phyloP scores from a whole-genome alignment of 768 basidiomycete genomes.

The Vishniacozyma victoriae region DNA sequence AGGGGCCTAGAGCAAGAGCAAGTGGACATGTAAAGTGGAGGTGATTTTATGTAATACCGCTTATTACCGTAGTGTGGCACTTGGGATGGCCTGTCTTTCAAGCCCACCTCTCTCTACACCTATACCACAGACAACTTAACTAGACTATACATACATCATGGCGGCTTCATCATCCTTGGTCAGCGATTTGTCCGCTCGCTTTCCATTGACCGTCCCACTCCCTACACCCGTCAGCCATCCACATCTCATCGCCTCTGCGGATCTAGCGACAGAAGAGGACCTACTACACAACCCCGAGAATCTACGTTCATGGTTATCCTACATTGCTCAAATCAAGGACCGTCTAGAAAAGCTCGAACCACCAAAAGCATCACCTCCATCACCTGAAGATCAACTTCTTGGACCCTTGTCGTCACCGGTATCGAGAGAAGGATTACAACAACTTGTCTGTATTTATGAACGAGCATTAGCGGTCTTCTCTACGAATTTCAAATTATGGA shows the following conservation, averaged over 20 bases:
- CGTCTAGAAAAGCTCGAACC: slow-evolving; percentile 50
- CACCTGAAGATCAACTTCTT: slow-evolving; percentile 53
- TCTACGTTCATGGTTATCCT: slow-evolving; percentile 87
- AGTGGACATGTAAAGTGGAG: not conserved
- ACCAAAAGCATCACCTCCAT: slow-evolving; percentile 19
- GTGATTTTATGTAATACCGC: not conserved
- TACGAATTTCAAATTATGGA: slow-evolving; percentile 91
- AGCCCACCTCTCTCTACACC: not conserved
- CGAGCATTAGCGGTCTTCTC: slow-evolving; percentile 81
- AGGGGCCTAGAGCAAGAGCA: too few species aligned
- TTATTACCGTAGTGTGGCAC: not conserved
- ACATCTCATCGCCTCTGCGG: slow-evolving; percentile 64
- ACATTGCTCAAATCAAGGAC: slow-evolving; percentile 70
- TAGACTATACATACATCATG: not conserved
- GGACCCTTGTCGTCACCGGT: slow-evolving; percentile 71
- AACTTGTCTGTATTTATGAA: slow-evolving; percentile 88
- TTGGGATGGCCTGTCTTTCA: not conserved
- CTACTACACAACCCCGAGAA: slow-evolving; percentile 82
- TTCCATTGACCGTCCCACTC: slow-evolving; percentile 79
- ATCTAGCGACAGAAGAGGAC: slow-evolving; percentile 88
- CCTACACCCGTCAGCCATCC: slow-evolving; percentile 76
- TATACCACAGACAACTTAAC: not conserved
- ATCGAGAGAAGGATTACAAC: slow-evolving; percentile 70
- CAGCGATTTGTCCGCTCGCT: slow-evolving; percentile 52
- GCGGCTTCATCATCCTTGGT: slow-evolving; percentile 21